These are phyloP conservation scores for Lithospermum erythrorhizon DNA, from an alignment of 257 asterid species.

Conservation along the genomic window DNA sequence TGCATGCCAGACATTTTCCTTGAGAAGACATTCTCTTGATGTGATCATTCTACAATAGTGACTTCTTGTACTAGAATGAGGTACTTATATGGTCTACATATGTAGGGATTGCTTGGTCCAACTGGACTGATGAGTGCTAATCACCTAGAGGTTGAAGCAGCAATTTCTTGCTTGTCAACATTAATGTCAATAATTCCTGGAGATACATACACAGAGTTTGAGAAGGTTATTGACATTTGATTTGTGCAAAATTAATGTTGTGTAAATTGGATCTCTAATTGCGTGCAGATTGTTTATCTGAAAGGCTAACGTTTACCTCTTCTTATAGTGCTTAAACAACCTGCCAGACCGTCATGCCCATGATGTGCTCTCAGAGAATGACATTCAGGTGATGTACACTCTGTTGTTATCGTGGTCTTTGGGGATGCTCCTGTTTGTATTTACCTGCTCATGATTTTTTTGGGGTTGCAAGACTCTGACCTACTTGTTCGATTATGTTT, in stretches of 20 bases:
- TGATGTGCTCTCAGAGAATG: constrained; percentile 58
- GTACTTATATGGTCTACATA: constrained; percentile 6
- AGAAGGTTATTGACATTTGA: constrained; percentile 45
- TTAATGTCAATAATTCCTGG: constrained; percentile 81
- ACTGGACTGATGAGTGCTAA: constrained; percentile 65
- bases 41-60: not conserved
- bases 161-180: constrained; percentile 60
- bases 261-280: not conserved
- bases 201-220: constrained; percentile 75
- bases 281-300: constrained; percentile 3
- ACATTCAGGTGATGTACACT: constrained; percentile 57
- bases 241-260: constrained; percentile 6
- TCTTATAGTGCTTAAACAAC: constrained; percentile 56
- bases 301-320: constrained; percentile 12
- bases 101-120: constrained; percentile 67
- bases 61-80: not conserved
- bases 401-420: not conserved
- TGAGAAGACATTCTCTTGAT: not conserved
- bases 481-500: not conserved
- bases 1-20: not conserved
- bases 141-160: constrained; percentile 65
- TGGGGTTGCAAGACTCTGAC: not conserved
- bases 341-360: constrained; percentile 70
- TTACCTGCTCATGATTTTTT: too few species aligned
- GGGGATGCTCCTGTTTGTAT: too few species aligned